Base-by-base conservation (phyloP, 2,329 filamentous ascomycete species). In the Fusarium redolens region DNA sequence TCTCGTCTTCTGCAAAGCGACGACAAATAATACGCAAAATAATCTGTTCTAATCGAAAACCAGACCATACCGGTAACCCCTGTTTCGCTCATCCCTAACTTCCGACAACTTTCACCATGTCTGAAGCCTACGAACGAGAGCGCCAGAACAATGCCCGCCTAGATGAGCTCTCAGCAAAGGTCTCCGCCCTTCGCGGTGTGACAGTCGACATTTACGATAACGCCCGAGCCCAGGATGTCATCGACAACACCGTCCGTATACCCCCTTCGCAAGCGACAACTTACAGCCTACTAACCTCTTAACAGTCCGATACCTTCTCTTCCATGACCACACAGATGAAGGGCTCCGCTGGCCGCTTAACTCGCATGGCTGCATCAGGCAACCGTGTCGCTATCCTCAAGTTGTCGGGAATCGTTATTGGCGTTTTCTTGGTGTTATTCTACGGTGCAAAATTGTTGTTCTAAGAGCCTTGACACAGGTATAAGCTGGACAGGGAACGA, bases 121-220 rank as follows among this genome's bases (percentile, higher is more conserved):
- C 92, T 51, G 92, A 94, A 81, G 88, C 92, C 73, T 94, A 93
- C 85, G 92, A 94, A 85, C 92, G 92, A 81, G 92, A 94, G 85
- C 88, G 90, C 81, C 96, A 99, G 84, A 99, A 99, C 86, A 97
- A 98, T 84, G 91, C 93, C 75, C 95, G 96, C 77, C 93, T 99
- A 63, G 92, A 96, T 79, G 95, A 97, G 81, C 92, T 99, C 41
- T 93, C 93, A 20, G 89, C 91, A 74, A 99, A 99, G 85, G 95
- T 98, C 61, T 93, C 93, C 22, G 94, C 95, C 58, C 89, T 99
- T 72, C 94, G 96, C 79, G 93, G 93, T 82, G 94, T 99, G 56
- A 99, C 96, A 45, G 91, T 98, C 74, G 95, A 99, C 85, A 99
- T 99, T 79, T 98, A 98, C 88, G 95, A 98, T 84, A 95, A 96